phyloP scores from a whole-genome alignment of 2,329 filamentous ascomycete genomes.

The Fusarium proliferatum region DNA sequence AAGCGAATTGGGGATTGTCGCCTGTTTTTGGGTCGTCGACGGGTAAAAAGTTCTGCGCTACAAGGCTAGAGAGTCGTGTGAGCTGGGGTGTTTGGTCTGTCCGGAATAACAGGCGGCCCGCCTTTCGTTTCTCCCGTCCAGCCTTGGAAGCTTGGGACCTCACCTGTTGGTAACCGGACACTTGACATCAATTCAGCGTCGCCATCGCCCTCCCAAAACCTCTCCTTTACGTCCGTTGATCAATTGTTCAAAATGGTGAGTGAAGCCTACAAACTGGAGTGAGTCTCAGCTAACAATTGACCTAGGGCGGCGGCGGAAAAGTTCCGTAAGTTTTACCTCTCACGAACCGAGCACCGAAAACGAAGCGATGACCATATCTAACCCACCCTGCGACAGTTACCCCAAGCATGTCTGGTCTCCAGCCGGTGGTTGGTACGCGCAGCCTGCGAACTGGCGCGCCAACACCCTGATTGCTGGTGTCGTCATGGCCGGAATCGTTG shows the following conservation, averaged over 20 bases:
- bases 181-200: conserved; percentile 40
- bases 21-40: conserved; percentile 34
- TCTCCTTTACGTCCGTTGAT: conserved; percentile 49
- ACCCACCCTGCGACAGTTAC: conserved; percentile 68
- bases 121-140: conserved; percentile 22
- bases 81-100: conserved; percentile 38
- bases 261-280: neutral
- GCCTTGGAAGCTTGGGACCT: conserved; percentile 27
- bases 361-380: conserved; percentile 27
- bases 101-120: conserved; percentile 45
- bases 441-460: conserved; percentile 92
- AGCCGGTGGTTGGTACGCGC: conserved; percentile 95
- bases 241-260: conserved; percentile 67
- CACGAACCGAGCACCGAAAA: conserved; percentile 31
- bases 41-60: conserved; percentile 52
- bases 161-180: conserved; percentile 27
- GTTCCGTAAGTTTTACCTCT: conserved; percentile 61
- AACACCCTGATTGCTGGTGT: conserved; percentile 85
- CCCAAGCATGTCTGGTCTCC: conserved; percentile 99
- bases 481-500: conserved; percentile 75
- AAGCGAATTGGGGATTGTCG: conserved; percentile 18
- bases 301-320: conserved; percentile 79
- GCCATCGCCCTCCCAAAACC: conserved; percentile 47
- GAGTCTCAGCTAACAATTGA: conserved; percentile 53
- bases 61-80: conserved; percentile 49